Percentiles rank a stretch among this genome's conserved stretches.
Conservation (phyloP, 2,329 filamentous ascomycete genomes). For the Fusarium pseudonygamai region DNA sequence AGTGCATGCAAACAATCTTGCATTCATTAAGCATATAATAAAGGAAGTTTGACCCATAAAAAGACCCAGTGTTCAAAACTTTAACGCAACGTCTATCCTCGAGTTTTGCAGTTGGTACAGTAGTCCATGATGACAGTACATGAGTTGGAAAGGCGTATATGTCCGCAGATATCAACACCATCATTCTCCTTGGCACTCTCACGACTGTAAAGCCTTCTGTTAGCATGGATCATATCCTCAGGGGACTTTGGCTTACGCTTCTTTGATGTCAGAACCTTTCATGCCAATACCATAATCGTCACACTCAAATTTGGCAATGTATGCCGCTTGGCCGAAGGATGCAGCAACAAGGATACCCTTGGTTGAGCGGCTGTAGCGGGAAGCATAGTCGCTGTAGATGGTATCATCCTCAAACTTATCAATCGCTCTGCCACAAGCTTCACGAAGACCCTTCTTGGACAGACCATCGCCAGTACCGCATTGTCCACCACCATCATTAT, state of each 20-base stretch:
- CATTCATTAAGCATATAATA: neutral
- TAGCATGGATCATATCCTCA: neutral
- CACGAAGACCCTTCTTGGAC: neutral
- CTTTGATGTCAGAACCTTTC: constrained; percentile 1
- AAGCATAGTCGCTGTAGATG: neutral
- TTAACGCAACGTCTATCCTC: neutral
- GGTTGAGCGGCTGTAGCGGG: neutral
- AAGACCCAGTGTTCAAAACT: neutral
- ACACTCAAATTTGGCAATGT: constrained; percentile 17
- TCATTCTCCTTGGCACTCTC: neutral
- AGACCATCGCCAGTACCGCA: constrained; percentile 5
- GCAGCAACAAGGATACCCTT: constrained; percentile 3
- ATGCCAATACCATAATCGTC: constrained; percentile 21
- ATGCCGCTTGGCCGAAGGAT: neutral
- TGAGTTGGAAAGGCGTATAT: constrained; percentile 11
- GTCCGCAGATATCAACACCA: constrained; percentile 3
- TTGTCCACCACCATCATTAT: constrained; percentile 10
- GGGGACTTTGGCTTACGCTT: neutral
- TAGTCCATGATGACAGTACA: constrained; percentile 16
- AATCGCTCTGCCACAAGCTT: constrained; percentile 11
- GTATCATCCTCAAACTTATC: neutral
- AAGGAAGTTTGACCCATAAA: too few species aligned
- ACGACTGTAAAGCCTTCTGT: neutral
- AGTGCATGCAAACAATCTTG: too few species aligned
- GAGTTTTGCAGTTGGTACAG: constrained; percentile 1